A percentile compares a stretch with the other conserved stretches of the same genome.
These are phyloP conservation scores for Oemleria cerasiformis DNA, from an alignment of 306 rosid species.

Conservation along the genomic window DNA sequence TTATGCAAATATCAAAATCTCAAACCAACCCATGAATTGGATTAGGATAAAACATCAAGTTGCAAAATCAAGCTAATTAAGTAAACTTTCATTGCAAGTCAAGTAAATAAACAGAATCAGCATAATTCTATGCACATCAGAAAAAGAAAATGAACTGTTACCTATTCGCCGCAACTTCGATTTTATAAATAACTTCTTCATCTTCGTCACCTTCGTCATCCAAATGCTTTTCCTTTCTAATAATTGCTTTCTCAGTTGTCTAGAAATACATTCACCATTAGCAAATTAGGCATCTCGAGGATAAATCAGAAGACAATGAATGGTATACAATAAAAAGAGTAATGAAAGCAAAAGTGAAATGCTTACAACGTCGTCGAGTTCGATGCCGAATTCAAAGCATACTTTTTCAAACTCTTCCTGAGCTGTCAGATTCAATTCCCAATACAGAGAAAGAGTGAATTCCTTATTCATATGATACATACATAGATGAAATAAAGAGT, in stretches of 20 bases:
- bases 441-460: conserved; percentile 12
- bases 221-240: conserved; percentile 79
- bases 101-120: background rate
- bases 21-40: background rate
- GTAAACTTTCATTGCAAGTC: background rate
- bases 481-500: background rate
- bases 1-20: background rate
- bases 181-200: conserved; percentile 63
- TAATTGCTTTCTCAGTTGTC: conserved; percentile 91
- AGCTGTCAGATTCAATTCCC: conserved; percentile 38
- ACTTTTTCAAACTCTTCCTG: conserved; percentile 86
- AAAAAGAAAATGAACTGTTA: conserved; percentile 3
- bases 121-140: background rate
- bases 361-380: conserved; percentile 89
- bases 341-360: background rate
- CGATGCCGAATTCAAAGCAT: conserved; percentile 88
- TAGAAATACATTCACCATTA: conserved; percentile 14
- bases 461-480: background rate
- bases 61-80: background rate
- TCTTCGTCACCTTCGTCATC: conserved; percentile 51
- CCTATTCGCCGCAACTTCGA: conserved; percentile 93
- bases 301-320: background rate
- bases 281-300: background rate
- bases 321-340: background rate
- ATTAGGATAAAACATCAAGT: background rate